These are phyloP conservation scores for Phytophthora fragariaefolia DNA, from an alignment of 352 stramenopile genomes.

Conservation along the genomic window DNA sequence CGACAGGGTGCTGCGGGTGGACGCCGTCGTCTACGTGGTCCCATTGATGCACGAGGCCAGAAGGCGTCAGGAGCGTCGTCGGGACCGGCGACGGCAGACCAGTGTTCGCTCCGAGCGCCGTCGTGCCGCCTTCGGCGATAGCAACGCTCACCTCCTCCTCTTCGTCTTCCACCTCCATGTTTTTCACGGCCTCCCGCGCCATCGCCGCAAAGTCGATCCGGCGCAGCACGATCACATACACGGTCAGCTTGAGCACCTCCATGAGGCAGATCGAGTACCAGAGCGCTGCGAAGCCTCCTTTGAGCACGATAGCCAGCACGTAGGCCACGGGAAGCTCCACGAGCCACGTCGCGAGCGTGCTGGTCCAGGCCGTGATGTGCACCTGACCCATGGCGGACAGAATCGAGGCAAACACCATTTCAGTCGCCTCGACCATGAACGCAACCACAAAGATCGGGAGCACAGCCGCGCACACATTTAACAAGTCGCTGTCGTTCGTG, in stretches of 20 bases:
- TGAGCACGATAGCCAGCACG: slow-evolving; percentile 26
- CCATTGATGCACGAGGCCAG: slow-evolving; percentile 33
- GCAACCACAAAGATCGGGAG: slow-evolving; percentile 37
- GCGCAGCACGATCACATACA: slow-evolving; percentile 32
- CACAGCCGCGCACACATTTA: slow-evolving; percentile 27
- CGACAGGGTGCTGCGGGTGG: slow-evolving; percentile 10
- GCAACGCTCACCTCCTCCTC: slow-evolving; percentile 30
- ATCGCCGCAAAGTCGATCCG: slow-evolving; percentile 32
- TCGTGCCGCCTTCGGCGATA: slow-evolving; percentile 30
- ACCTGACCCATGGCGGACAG: slow-evolving; percentile 36
- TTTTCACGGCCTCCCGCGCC: slow-evolving; percentile 35
- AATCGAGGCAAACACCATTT: slow-evolving; percentile 41
- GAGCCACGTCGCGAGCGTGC: slow-evolving; percentile 32
- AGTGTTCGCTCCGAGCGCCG: slow-evolving; percentile 32
- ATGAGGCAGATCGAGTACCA: slow-evolving; percentile 44
- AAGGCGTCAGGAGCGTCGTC: slow-evolving; percentile 35
- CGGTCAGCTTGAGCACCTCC: slow-evolving; percentile 36
- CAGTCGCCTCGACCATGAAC: slow-evolving; percentile 39
- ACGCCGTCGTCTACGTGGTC: slow-evolving; percentile 34
- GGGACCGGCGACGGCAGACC: slow-evolving; percentile 30
- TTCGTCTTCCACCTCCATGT: slow-evolving; percentile 39
- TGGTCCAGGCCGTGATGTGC: slow-evolving; percentile 36
- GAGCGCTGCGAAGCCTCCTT: slow-evolving; percentile 31
- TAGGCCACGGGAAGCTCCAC: slow-evolving; percentile 34
- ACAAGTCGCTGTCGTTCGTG: slow-evolving; percentile 35